Base-by-base conservation (phyloP, 208 protist genomes). In the Leptomonas pyrrhocoris region DNA sequence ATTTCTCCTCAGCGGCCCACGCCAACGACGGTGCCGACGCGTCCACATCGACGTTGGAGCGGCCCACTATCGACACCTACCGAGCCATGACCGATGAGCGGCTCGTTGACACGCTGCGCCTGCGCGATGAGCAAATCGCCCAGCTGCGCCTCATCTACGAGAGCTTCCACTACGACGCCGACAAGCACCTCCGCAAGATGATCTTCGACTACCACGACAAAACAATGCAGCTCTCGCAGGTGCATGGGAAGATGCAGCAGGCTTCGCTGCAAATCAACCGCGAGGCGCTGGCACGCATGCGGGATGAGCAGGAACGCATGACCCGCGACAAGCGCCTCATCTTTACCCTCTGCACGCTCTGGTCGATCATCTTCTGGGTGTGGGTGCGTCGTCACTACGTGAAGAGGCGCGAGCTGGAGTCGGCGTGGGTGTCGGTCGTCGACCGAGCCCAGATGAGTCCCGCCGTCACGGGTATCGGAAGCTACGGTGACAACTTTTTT, bases 171-270 rank as follows among this genome's bases (percentile, higher is more conserved):
- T 96, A 96, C 70, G 86, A 96, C 9, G 84, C 74, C 1, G 91
- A 96, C 60, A 90, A 88, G 53, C 68, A 81, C 62, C 89, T 91
- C 45, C 79, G 91, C 23, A 89, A 85, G 55, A 94, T 91, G 81
- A 78, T 94, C 54, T 85, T 96, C 58, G 91, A 96, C 67, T 96
- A 96, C 72, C 91, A 96, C 63, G 91, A 96, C 67, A 96, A 94
- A 81, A 85, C 91, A 12, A 56, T 90, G 46, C 81, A 93, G 68
- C 81, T 96, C n/a, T 92, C 87, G 40, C 86, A 96, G 80, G 89
- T 96, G 46, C 91, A 96, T 61, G 88, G 88, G 0, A 77, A 85
- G 58, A 96, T 96, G 91, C 91, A 96, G 77, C 58, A 85, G 51
- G 76, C 79, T 3, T 92, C 85, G 1, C 67, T 94, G 31, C 78